Evolutionary conservation across 495 filamentous ascomycete genomes (phyloP).

Genomic region (Xylaria bambusicola): DNA sequence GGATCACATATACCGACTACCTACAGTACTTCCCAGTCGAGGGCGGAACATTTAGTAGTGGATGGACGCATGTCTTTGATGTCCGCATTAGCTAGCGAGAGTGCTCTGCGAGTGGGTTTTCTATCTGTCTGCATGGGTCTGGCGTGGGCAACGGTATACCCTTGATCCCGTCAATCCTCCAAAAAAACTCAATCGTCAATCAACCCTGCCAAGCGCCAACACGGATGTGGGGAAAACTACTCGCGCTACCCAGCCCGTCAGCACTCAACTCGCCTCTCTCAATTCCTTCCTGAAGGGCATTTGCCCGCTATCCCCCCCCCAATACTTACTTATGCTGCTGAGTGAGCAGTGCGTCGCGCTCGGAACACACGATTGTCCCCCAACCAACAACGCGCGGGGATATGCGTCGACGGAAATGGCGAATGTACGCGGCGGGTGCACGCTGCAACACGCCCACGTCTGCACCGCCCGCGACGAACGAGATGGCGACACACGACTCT

Average conservation of each 20-base stretch:
- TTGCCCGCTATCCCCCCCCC: too few relatives aligned
- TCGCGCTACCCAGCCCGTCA: too few relatives aligned
- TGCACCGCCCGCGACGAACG: slow-evolving; percentile 28
- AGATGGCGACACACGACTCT: slow-evolving; percentile 24
- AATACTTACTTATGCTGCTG: too few relatives aligned
- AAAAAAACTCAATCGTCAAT: too few relatives aligned
- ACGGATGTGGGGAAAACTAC: slow-evolving; percentile 7
- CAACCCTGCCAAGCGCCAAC: slow-evolving; percentile 6
- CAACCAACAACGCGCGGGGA: slow-evolving; percentile 23
- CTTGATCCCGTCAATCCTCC: background rate
- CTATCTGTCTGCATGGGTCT: background rate
- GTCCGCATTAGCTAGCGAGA: too few relatives aligned
- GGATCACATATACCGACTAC: too few relatives aligned
- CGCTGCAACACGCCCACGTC: slow-evolving; percentile 29
- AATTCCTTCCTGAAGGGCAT: too few relatives aligned
- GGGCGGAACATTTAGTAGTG: too few relatives aligned
- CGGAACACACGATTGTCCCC: background rate
- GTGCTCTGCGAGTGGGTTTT: too few relatives aligned
- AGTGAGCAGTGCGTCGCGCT: background rate
- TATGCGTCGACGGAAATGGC: slow-evolving; percentile 6
- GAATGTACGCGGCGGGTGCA: slow-evolving; percentile 30
- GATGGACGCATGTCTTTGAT: too few relatives aligned
- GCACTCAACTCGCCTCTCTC: background rate
- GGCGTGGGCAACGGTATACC: background rate
- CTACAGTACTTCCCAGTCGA: too few relatives aligned